These are phyloP conservation scores for Dendryphion nanum DNA, from an alignment of 2,329 filamentous ascomycete genomes.

Conservation along the genomic window DNA sequence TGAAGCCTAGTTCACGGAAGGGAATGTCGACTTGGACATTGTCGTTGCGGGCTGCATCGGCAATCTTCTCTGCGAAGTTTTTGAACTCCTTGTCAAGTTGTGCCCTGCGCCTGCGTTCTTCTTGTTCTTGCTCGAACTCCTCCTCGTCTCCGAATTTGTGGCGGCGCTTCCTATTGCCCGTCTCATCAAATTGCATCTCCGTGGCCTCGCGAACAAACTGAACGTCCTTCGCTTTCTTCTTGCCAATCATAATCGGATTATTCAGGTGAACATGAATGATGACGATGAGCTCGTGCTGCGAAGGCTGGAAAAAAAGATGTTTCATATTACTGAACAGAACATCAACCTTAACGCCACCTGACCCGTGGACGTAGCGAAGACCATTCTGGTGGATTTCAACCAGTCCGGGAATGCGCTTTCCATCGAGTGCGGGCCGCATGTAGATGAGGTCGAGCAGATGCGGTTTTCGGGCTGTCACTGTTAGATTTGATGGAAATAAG, in stretches of 20 bases:
- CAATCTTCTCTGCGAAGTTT: conserved; percentile 94
- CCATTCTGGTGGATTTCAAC: conserved; percentile 98
- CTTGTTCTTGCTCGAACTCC: conserved; percentile 97
- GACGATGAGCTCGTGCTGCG: conserved; percentile 92
- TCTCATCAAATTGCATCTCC: conserved; percentile 98
- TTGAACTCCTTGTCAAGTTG: conserved; percentile 96
- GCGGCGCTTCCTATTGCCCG: conserved; percentile 95
- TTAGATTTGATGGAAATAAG: conserved; percentile 7
- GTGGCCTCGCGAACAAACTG: conserved; percentile 98
- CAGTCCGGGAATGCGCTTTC: conserved; percentile 92
- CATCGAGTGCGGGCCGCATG: conserved; percentile 91
- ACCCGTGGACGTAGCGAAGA: conserved; percentile 86
- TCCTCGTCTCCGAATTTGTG: conserved; percentile 98
- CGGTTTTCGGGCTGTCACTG: conserved; percentile 72
- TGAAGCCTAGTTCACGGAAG: conserved; percentile 93
- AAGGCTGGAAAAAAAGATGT: conserved; percentile 98
- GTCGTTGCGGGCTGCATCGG: conserved; percentile 88
- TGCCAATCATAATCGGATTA: conserved; percentile 96
- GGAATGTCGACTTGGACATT: conserved; percentile 93
- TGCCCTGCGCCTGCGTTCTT: conserved; percentile 86
- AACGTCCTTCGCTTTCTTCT: conserved; percentile 98
- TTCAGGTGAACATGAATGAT: conserved; percentile 98
- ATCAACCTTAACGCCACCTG: conserved; percentile 78
- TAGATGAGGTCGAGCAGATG: conserved; percentile 91
- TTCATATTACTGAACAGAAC: conserved; percentile 98